Conservation (phyloP, 495 filamentous ascomycete species). For the Lasiosphaeria ovina region DNA sequence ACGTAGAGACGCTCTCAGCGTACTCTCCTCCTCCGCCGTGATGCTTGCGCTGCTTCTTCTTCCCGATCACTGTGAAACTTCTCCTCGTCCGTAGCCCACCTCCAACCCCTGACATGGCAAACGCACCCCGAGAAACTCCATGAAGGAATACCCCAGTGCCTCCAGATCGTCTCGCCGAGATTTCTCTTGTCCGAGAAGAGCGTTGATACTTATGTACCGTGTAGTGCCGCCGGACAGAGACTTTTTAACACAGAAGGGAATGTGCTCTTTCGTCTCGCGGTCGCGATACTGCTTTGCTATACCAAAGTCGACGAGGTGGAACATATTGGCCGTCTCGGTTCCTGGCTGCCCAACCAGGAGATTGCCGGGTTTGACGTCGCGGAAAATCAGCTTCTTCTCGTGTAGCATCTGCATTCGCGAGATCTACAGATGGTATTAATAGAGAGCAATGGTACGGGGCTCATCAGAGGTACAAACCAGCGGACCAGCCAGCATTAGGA, state of each 20-base stretch:
- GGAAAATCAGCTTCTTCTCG: conserved; percentile 98
- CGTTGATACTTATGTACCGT: conserved; percentile 99
- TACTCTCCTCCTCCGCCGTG: no score
- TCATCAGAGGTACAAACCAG: conserved; percentile 69
- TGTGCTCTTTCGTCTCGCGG: conserved; percentile 98
- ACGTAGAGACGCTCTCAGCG: no score
- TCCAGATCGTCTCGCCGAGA: conserved; percentile 95
- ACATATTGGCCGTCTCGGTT: conserved; percentile 92
- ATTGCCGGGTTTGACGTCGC: conserved; percentile 99
- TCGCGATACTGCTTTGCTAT: conserved; percentile 99
- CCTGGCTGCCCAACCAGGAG: conserved; percentile 92
- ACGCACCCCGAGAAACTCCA: conserved; percentile 96
- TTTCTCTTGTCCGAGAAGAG: conserved; percentile 93
- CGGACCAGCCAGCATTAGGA: conserved; percentile 98
- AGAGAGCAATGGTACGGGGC: neutral
- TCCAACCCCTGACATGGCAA: conserved; percentile 99
- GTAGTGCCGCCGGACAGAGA: conserved; percentile 96
- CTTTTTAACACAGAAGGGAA: conserved; percentile 95
- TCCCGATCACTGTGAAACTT: conserved; percentile 99
- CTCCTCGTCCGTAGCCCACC: conserved; percentile 98
- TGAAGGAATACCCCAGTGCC: conserved; percentile 94
- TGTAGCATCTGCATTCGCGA: conserved; percentile 98
- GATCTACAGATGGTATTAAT: conserved; percentile 49
- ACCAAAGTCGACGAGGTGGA: conserved; percentile 98
- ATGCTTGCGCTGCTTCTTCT: conserved; percentile 99